phyloP scores from a whole-genome alignment of 2,329 filamentous ascomycete species.

The Paecilomyces formosus region DNA sequence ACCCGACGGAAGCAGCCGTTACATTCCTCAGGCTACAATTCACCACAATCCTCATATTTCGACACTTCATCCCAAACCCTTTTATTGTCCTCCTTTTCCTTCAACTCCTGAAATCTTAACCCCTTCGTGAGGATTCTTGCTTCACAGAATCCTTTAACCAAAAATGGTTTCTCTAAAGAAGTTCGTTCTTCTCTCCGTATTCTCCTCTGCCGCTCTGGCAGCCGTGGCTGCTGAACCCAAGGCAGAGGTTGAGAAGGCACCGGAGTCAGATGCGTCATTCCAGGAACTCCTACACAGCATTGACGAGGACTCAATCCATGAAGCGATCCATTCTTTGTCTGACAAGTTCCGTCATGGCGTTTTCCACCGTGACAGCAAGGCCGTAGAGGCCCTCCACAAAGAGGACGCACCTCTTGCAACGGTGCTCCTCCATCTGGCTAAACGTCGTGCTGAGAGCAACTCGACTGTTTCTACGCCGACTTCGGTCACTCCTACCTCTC shows the following conservation, averaged over 20 bases:
- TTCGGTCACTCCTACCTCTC: conserved; percentile 1
- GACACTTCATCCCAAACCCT: background rate
- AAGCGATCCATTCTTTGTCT: conserved; percentile 57
- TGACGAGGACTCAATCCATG: conserved; percentile 56
- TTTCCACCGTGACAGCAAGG: conserved; percentile 57
- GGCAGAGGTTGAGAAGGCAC: background rate
- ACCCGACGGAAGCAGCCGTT: background rate
- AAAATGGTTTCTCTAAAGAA: background rate
- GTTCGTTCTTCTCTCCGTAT: background rate
- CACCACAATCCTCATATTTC: background rate
- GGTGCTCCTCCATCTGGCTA: conserved; percentile 57
- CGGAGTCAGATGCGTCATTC: conserved; percentile 27
- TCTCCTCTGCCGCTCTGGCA: background rate
- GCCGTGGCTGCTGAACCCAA: background rate
- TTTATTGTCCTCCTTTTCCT: background rate
- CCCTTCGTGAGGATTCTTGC: background rate
- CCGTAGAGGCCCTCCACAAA: conserved; percentile 55
- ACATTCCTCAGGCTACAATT: background rate
- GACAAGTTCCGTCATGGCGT: conserved; percentile 61
- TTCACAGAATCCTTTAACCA: background rate
- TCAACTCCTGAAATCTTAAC: background rate
- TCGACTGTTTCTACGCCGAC: conserved; percentile 11
- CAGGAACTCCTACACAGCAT: conserved; percentile 50
- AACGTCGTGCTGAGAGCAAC: conserved; percentile 39
- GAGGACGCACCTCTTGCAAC: conserved; percentile 56